Conservation (phyloP, 2,329 filamentous ascomycete genomes). For the Pseudopithomyces maydicus region DNA sequence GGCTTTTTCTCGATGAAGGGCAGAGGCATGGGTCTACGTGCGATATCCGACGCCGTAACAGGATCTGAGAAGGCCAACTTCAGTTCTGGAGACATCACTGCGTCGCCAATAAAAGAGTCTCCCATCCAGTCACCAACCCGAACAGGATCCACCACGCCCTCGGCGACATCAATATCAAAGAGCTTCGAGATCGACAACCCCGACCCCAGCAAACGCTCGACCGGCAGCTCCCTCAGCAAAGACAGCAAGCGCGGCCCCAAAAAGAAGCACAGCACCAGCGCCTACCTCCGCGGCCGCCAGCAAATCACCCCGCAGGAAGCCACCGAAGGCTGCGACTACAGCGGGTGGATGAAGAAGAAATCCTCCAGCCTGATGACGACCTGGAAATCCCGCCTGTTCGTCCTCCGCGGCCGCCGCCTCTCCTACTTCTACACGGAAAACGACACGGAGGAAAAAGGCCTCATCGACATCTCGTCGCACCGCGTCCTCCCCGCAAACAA, state of each 20-base stretch:
- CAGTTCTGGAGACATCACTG: conserved; percentile 44
- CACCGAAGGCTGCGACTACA: conserved; percentile 86
- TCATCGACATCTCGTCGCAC: conserved; percentile 98
- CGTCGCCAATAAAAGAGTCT: conserved; percentile 57
- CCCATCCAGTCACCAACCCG: conserved; percentile 68
- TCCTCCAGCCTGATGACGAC: conserved; percentile 95
- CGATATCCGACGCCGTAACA: conserved; percentile 76
- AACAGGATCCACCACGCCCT: conserved; percentile 75
- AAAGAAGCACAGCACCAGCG: conserved; percentile 97
- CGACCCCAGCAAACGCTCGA: conserved; percentile 46
- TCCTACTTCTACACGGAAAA: conserved; percentile 96
- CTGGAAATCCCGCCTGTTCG: conserved; percentile 96
- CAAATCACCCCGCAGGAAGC: conserved; percentile 83
- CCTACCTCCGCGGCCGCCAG: conserved; percentile 84
- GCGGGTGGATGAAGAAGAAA: conserved; percentile 99
- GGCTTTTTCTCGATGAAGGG: conserved; percentile 47
- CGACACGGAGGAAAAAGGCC: conserved; percentile 88
- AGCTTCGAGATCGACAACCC: conserved; percentile 83
- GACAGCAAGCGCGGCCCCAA: conserved; percentile 59
- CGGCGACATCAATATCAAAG: conserved; percentile 60
- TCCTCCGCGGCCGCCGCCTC: conserved; percentile 86
- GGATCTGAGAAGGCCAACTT: conserved; percentile 58
- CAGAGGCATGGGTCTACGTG: conserved; percentile 72
- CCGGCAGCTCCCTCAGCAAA: conserved; percentile 51
- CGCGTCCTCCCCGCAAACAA: conserved; percentile 94